Percentiles rank a stretch among this genome's conserved stretches.
Evolutionary conservation across 257 asterid species (phyloP).

Genomic region (Coffea eugenioides): DNA sequence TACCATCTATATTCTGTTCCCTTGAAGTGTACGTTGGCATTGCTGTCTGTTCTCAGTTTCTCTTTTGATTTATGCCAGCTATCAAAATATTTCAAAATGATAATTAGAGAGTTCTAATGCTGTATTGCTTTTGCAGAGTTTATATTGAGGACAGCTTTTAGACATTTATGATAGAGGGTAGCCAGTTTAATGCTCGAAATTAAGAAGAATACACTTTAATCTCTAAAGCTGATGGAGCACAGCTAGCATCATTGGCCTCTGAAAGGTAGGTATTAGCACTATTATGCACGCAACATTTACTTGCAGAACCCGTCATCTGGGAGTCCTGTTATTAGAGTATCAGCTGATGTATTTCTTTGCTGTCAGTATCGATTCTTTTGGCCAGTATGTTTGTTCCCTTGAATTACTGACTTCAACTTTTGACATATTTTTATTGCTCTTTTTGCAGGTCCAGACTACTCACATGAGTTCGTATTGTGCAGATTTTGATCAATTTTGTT

Average conservation of each 20-base stretch:
- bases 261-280: constrained; percentile 22
- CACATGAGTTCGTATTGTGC: neutral
- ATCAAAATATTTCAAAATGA: neutral
- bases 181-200: constrained; percentile 8
- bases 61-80: neutral
- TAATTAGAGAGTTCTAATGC: neutral
- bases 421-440: neutral
- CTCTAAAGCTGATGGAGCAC: constrained; percentile 25
- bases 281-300: neutral
- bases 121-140: neutral
- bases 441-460: constrained; percentile 3
- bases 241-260: constrained; percentile 21
- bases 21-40: neutral
- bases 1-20: neutral
- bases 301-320: neutral
- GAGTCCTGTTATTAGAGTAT: neutral
- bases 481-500: neutral
- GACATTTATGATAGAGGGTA: neutral
- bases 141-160: neutral
- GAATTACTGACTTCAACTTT: neutral
- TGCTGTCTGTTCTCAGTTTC: neutral
- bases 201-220: constrained; percentile 9
- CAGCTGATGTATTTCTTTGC: neutral
- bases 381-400: neutral
- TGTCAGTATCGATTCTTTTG: neutral